These are phyloP conservation scores for Trametes coccinea DNA, from an alignment of 768 basidiomycete species.

Conservation along the genomic window DNA sequence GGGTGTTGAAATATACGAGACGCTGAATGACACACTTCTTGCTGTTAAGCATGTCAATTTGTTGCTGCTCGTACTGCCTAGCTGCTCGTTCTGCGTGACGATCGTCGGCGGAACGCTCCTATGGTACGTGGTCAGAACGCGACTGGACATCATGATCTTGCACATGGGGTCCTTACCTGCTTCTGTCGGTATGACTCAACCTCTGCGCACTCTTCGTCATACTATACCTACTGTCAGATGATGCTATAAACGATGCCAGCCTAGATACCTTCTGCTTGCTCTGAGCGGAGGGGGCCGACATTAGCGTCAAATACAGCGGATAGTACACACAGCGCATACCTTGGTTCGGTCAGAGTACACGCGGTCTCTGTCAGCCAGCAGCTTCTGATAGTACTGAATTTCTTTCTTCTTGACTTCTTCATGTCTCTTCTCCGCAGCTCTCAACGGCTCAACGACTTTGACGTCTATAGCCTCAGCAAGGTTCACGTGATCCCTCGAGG, in stretches of 20 bases:
- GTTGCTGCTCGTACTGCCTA: constrained; percentile 75
- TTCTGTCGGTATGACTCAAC: constrained; percentile 76
- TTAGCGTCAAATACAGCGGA: neutral
- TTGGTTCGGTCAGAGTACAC: constrained; percentile 68
- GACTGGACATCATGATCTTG: neutral
- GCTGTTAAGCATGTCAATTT: constrained; percentile 73
- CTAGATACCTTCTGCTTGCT: constrained; percentile 60
- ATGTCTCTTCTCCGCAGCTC: constrained; percentile 56
- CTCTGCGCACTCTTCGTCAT: constrained; percentile 76
- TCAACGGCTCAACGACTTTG: constrained; percentile 66
- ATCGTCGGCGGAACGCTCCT: constrained; percentile 73
- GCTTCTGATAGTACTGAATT: constrained; percentile 67
- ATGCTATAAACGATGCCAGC: constrained; percentile 9
- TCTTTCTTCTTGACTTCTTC: constrained; percentile 77
- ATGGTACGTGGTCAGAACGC: neutral
- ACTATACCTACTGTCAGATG: constrained; percentile 43
- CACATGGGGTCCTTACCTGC: constrained; percentile 49
- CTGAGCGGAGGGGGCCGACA: constrained; percentile 33
- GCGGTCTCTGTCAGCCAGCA: constrained; percentile 69
- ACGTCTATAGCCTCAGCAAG: constrained; percentile 61
- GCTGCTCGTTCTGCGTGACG: constrained; percentile 72
- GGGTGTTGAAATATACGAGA: neutral
- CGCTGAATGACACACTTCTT: constrained; percentile 60
- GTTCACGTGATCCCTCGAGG: constrained; percentile 68
- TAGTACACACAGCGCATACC: constrained; percentile 38